Evolutionary conservation across 371 early-diverging fungal genomes (phyloP).

Genomic region (Hamiltosporidium magnivora): DNA sequence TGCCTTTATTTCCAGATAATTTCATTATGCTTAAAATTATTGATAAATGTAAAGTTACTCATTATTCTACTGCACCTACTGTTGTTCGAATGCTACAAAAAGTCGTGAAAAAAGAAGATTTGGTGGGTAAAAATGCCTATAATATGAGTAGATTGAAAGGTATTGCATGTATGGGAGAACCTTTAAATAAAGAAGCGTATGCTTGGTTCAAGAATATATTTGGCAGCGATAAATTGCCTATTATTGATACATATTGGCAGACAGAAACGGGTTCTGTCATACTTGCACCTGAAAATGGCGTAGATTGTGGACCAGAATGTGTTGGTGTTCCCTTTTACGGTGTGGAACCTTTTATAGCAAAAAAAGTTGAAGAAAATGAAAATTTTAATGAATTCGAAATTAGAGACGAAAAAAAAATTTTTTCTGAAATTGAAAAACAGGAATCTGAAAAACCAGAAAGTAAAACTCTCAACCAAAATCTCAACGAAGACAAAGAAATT

Average conservation of each 20-base stretch:
- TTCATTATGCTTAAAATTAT: conserved; percentile 69
- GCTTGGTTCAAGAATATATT: conserved; percentile 78
- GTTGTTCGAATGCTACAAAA: conserved; percentile 76
- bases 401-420: too few relatives aligned
- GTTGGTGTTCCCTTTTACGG: conserved; percentile 90
- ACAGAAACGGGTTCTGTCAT: conserved; percentile 86
- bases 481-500: too few relatives aligned
- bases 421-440: too few relatives aligned
- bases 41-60: conserved; percentile 69
- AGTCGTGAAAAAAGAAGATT: too few relatives aligned
- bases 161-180: conserved; percentile 88
- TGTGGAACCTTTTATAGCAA: conserved; percentile 63
- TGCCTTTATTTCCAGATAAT: conserved; percentile 70
- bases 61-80: conserved; percentile 93
- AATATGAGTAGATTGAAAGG: conserved; percentile 61
- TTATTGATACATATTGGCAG: conserved; percentile 90
- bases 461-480: not conserved
- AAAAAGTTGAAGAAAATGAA: too few relatives aligned
- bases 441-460: not conserved
- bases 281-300: conserved; percentile 71
- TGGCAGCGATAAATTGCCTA: conserved; percentile 65
- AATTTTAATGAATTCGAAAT: too few relatives aligned
- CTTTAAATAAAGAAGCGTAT: conserved; percentile 88
- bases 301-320: conserved; percentile 74
- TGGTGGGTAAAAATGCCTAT: too few relatives aligned